Evolutionary conservation across 768 basidiomycete genomes (phyloP), one percentile per base, ranked within the genome.

Genomic region (Hericium coralloides): DNA sequence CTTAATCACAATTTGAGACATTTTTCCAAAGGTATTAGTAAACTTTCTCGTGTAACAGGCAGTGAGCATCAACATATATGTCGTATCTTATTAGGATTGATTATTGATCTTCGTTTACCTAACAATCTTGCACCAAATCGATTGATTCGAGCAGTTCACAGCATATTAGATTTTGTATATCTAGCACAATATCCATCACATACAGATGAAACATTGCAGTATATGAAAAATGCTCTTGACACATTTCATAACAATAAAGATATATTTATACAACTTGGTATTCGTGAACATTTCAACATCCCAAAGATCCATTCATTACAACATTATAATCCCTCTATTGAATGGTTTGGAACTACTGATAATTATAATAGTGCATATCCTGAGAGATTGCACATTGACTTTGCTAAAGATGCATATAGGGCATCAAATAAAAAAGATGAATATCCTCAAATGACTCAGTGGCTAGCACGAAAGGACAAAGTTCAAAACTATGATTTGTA

Each of bases 271-370:
- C 60, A 65, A 3, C 61, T 65, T 17, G 61, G 64, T 2, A 53
- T 64, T 0, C 62, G 63, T 1, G 38, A 53, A 0, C 18, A 65
- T 18, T 67, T 69, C 59, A 55, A 63, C 3, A 26, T 69, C 1
- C 67, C 65, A 0, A 70, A 69, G 52, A 41, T 68, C 0, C 64
- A 67, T 31, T 39, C 52, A 2, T 56, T 64, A 0, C 38, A 58
- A 0, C 68, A 70, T 31, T 66, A 65, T 38, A 9, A 4, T 5
- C 18, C 17, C 2, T 58, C 56, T 0, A 65, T 69, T n/a, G 41
- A 89, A 92, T 65, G 88, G 88, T 4, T 92, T 88, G 0, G 82
- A 88, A 1, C 73, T 0, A 53, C 62, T 1, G 65, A 65, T 41
- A 65, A 65, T 53, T 65, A 60, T 36, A 57, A 57, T 38, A 57